Evolutionary conservation across 208 protist species (phyloP).

Genomic region (Angomonas ambiguus): DNA sequence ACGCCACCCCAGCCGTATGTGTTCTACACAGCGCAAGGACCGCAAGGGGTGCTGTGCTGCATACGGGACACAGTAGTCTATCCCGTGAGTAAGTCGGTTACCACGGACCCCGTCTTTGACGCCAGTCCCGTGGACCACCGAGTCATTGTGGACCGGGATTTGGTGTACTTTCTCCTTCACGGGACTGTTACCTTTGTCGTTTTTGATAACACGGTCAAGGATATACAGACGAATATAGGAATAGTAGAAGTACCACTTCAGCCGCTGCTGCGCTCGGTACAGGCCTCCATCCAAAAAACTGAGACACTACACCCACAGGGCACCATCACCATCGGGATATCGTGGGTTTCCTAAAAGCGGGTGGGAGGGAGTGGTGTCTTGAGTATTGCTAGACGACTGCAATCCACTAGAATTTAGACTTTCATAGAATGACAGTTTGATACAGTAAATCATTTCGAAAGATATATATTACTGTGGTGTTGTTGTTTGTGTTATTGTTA

Average conservation of each 20-base stretch:
- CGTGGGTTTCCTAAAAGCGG: constrained; percentile 53
- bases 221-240: constrained; percentile 67
- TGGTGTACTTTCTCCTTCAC: constrained; percentile 57
- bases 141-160: constrained; percentile 56
- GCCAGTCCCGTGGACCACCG: constrained; percentile 68
- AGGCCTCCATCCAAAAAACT: constrained; percentile 44
- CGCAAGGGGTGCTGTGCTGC: constrained; percentile 31
- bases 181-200: constrained; percentile 72
- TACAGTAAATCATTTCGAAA: background rate
- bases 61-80: constrained; percentile 75
- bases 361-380: no score
- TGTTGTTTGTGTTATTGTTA: background rate
- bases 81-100: constrained; percentile 31
- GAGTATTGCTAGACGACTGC: no score
- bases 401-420: constrained; percentile 1
- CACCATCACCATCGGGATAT: constrained; percentile 60
- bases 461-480: background rate
- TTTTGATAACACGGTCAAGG: constrained; percentile 64
- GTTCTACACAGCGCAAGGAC: constrained; percentile 70
- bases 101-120: constrained; percentile 59
- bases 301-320: constrained; percentile 68
- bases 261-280: constrained; percentile 55
- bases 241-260: constrained; percentile 63
- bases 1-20: constrained; percentile 65
- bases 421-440: background rate